Base-by-base conservation (phyloP, 345 rosid species). In the Viola odorata region DNA sequence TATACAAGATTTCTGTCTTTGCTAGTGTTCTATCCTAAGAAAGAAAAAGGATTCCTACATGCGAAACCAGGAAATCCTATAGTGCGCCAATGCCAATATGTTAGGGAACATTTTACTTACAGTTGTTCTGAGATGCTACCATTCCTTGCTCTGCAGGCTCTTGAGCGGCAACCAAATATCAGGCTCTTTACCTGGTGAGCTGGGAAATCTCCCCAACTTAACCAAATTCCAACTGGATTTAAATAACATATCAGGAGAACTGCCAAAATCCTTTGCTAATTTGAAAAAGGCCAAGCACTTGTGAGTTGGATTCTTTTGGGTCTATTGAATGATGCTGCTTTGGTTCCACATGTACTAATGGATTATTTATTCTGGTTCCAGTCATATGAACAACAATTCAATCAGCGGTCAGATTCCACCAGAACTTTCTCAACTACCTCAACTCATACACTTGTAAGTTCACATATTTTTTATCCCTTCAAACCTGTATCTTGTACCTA, bases 361-460 rank as follows among this genome's bases (percentile, higher is more conserved):
- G 56, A 38, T 38, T 39, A 11, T 0, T 57, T 5, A 41, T 54
- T 63, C 60, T 49, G 37, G 45, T 55, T 55, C 15, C 55, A 81
- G 85, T 36, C 82, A 81, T 62, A 62, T 81, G 82, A 81, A 78
- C 72, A 81, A 81, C 73, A 81, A 81, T 71, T 78, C 82, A 36
- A 55, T 81, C 68, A 68, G 76, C 55, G 85, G 85, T 45, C 82
- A 68, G 67, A 65, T 78, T 73, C 85, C 85, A 1, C 58, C 69
- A 7, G 79, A 81, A 65, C 72, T 75, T 72, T 62, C 65, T 42
- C 3, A 38, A 41, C 61, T 81, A 72, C 55, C 85, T 55, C 0
- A 10, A 6, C 80, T 75, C 62, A n/a, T 62, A 10, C 85, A 81
- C 66, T 57, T 81, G 82, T 78, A 70, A 68, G 80, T 57, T 69